These are phyloP conservation scores for Linnemannia schmuckeri DNA, from an alignment of 192 early-diverging fungal genomes.

Conservation along the genomic window DNA sequence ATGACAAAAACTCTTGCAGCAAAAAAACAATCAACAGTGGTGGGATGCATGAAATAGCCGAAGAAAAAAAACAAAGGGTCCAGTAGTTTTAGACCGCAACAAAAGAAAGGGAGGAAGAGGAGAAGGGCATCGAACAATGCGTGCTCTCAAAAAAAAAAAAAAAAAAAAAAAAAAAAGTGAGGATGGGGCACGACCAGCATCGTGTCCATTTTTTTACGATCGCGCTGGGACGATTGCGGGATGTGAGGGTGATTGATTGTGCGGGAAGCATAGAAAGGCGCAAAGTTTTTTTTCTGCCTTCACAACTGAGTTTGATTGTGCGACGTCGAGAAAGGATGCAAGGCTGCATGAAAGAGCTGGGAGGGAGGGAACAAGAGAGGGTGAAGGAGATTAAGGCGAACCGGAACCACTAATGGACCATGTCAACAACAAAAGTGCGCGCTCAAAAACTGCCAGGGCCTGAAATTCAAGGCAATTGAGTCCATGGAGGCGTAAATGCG, in stretches of 20 bases:
- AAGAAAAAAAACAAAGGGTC: not conserved
- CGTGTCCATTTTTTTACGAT: not conserved
- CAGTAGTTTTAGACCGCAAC: not conserved
- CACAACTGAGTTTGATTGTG: constrained; percentile 11
- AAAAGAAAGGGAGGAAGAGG: not conserved
- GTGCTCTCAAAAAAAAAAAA: not conserved
- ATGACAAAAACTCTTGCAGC: not conserved
- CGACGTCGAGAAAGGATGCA: constrained; percentile 6
- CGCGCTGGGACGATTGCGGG: constrained; percentile 9
- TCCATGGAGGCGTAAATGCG: not conserved
- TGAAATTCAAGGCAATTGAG: not conserved
- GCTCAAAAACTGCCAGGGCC: not conserved
- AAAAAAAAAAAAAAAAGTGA: not conserved
- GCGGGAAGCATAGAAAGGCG: not conserved
- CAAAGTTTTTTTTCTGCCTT: constrained; percentile 9
- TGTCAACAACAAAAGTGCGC: not conserved
- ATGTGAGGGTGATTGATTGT: constrained; percentile 9
- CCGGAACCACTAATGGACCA: constrained; percentile 1
- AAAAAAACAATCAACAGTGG: not conserved
- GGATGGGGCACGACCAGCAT: constrained; percentile 1
- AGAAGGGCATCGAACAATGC: constrained; percentile 6
- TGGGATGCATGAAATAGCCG: not conserved
- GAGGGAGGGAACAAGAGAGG: not conserved
- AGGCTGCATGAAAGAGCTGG: constrained; percentile 9
- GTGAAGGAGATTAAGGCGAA: not conserved